Conservation (phyloP, 1,284 basidiomycete species). For the Cystobasidium slooffiae region DNA sequence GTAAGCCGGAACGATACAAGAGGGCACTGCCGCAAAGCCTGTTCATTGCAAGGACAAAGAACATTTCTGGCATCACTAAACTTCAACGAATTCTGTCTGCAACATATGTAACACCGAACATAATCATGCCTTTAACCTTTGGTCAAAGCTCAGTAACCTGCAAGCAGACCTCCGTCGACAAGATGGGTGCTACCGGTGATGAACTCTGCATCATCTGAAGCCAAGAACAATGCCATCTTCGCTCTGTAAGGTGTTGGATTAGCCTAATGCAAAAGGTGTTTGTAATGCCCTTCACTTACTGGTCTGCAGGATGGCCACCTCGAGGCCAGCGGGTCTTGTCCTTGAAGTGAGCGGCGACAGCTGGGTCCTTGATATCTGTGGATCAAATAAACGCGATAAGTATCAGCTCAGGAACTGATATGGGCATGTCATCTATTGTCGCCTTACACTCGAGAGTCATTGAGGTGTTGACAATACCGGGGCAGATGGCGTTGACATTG, state of each 20-base stretch:
- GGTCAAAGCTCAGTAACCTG: slow-evolving; percentile 7
- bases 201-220: slow-evolving; percentile 37
- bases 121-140: too few species aligned
- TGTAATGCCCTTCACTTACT: neutral
- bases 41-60: too few species aligned
- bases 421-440: neutral
- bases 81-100: too few species aligned
- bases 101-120: too few species aligned
- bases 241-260: neutral
- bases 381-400: neutral
- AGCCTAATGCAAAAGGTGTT: neutral
- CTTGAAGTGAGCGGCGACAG: slow-evolving; percentile 33
- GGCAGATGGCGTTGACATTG: slow-evolving; percentile 35
- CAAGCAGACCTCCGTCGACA: slow-evolving; percentile 35
- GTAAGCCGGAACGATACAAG: too few species aligned
- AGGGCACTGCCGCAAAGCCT: too few species aligned
- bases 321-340: slow-evolving; percentile 38
- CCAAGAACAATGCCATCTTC: slow-evolving; percentile 37
- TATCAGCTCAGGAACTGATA: neutral
- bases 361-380: slow-evolving; percentile 34
- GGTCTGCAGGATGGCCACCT: slow-evolving; percentile 26
- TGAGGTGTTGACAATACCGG: slow-evolving; percentile 35
- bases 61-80: too few species aligned
- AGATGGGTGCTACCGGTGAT: slow-evolving; percentile 38
- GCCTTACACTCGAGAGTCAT: slow-evolving; percentile 38